Evolutionary conservation across 176 grass and related monocot genomes (phyloP).

Genomic region (Carex pumila): DNA sequence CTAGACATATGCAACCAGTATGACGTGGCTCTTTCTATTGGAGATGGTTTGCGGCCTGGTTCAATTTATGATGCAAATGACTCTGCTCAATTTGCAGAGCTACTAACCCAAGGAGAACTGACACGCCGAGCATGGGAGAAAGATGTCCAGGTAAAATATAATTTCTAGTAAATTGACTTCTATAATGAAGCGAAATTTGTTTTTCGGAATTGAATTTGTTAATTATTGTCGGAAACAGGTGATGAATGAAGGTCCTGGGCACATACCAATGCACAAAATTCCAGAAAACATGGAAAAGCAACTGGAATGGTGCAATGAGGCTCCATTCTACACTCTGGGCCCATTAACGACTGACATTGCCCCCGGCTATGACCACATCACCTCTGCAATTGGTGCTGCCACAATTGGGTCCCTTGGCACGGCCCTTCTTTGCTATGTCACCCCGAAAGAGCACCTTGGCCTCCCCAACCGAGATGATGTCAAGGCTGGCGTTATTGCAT

Average conservation of each 20-base stretch:
- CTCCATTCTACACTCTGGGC: conserved; percentile 94
- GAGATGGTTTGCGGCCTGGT: conserved; percentile 86
- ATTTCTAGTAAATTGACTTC: not conserved
- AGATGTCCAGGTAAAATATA: conserved; percentile 81
- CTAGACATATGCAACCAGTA: conserved; percentile 98
- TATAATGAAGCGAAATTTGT: not conserved
- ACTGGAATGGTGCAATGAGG: conserved; percentile 95
- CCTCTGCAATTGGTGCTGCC: conserved; percentile 95
- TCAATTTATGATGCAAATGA: conserved; percentile 99
- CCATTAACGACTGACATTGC: conserved; percentile 95
- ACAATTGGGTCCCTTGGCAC: conserved; percentile 93
- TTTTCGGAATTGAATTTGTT: not conserved
- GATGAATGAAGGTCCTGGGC: conserved; percentile 96
- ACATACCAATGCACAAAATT: conserved; percentile 97
- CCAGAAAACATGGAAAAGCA: conserved; percentile 98
- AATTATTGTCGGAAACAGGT: conserved; percentile 39
- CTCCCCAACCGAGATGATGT: conserved; percentile 98
- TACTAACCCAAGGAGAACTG: conserved; percentile 89
- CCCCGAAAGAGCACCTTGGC: conserved; percentile 96
- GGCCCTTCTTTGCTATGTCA: conserved; percentile 96
- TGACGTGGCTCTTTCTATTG: conserved; percentile 88
- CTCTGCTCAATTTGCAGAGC: conserved; percentile 91
- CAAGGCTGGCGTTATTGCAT: conserved; percentile 83
- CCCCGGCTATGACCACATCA: conserved; percentile 99
- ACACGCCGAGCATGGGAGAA: conserved; percentile 97